Evolutionary conservation across 2,329 filamentous ascomycete genomes (phyloP), one percentile per base, ranked within the genome.

Genomic region (Botryotinia narcissicola): DNA sequence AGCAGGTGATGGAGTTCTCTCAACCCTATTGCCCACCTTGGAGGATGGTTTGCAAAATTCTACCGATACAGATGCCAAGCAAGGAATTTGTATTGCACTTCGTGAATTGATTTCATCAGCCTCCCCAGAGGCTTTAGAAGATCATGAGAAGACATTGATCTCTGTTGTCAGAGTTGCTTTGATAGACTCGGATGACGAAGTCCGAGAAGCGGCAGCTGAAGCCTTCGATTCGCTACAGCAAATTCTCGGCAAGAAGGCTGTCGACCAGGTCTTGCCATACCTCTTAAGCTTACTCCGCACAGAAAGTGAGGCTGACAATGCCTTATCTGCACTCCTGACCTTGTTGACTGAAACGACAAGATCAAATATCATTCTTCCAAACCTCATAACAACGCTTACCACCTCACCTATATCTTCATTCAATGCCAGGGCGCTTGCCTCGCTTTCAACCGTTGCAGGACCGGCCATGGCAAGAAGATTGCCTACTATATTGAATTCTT

Each of bases 51-150:
- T 99, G 72, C 91, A 96, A 78, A 92, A 89, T 1, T 95, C 95
- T 29, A 95, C 91, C 51, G 96, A 98, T 82, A 91, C 93, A 57
- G 95, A 98, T 84, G 92, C 95, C 75, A 96, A 94, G 84, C 95
- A 99, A 83, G 96, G 96, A 83, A 99, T 99, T 77, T 98, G 96
- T 82, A 93, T 99, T 81, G 96, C 97, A 54, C 87, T 99, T 75
- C 93, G 94, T 79, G 97, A 99, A 82, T 90, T 99, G 72, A 97
- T 99, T 77, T 88, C 91, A 25, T 95, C 96, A 69, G 94, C 96
- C 32, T 93, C 94, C 8, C 89, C 92, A 44, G 96, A 99, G 75
- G 91, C 94, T 54, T 86, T 99, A 61, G 94, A 97, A 81, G 94
- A 97, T 76, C 95, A 98, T 80, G 95, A 99, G 82, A 96, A 96